These are phyloP conservation scores for Hypoxylon fragiforme DNA, from an alignment of 495 filamentous ascomycete genomes.

Conservation along the genomic window DNA sequence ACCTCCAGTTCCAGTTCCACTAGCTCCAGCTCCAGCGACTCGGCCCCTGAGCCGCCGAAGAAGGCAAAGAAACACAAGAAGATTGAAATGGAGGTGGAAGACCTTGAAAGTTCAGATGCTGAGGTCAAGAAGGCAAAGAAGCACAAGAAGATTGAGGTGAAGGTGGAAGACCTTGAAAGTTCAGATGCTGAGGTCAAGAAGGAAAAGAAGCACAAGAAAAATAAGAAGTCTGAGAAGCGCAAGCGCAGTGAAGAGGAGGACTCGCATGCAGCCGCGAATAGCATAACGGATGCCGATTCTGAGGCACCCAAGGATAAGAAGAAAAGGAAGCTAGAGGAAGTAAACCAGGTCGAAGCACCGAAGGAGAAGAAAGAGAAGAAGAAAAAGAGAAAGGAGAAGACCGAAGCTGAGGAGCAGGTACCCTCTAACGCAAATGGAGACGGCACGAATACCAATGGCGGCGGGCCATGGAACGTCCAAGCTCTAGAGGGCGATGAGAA, in stretches of 20 bases:
- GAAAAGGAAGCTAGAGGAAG: conserved; percentile 30
- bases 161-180: background rate
- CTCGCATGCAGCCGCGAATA: conserved; percentile 2
- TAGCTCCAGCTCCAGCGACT: too few relatives aligned
- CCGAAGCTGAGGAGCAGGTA: conserved; percentile 25
- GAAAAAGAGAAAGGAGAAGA: conserved; percentile 30
- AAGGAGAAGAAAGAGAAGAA: conserved; percentile 40
- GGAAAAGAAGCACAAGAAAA: conserved; percentile 25
- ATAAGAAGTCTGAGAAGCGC: conserved; percentile 32
- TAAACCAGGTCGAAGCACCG: conserved; percentile 17
- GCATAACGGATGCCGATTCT: conserved; percentile 6
- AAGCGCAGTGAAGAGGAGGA: conserved; percentile 33
- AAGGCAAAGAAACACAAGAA: background rate
- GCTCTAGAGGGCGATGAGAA: conserved; percentile 53
- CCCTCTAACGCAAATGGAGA: conserved; percentile 9
- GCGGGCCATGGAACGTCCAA: conserved; percentile 56
- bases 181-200: conserved; percentile 15
- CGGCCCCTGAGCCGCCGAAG: too few relatives aligned
- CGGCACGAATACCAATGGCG: conserved; percentile 14
- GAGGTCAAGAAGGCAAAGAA: background rate
- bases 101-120: too few relatives aligned
- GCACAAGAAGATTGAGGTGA: background rate
- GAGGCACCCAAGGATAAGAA: conserved; percentile 30
- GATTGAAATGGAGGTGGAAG: background rate
- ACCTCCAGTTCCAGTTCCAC: background rate